These are phyloP conservation scores for Obba rivulosa DNA, from an alignment of 768 basidiomycete genomes.

Conservation along the genomic window DNA sequence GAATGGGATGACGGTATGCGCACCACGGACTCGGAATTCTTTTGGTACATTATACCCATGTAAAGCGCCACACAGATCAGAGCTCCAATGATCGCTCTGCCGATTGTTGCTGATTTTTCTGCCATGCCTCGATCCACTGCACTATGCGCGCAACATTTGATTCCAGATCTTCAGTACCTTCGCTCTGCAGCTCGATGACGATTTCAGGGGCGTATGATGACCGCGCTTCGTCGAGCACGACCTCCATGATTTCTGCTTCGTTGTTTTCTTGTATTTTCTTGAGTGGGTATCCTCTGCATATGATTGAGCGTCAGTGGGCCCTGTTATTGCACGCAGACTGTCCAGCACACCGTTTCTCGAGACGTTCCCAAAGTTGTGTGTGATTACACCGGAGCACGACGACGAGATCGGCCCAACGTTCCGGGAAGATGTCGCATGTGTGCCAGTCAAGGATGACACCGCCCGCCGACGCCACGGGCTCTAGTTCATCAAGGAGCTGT, in stretches of 20 bases:
- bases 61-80: neutral
- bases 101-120: constrained; percentile 17
- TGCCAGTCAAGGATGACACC: constrained; percentile 94
- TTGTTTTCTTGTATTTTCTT: constrained; percentile 99
- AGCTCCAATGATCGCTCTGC: constrained; percentile 4
- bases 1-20: neutral
- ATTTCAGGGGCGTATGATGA: constrained; percentile 83
- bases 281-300: constrained; percentile 68
- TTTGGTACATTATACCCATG: neutral
- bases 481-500: constrained; percentile 86
- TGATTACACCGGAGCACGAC: constrained; percentile 91
- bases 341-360: constrained; percentile 77
- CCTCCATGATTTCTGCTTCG: constrained; percentile 96
- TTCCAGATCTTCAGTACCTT: constrained; percentile 74
- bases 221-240: constrained; percentile 83
- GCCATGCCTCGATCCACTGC: constrained; percentile 84
- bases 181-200: constrained; percentile 79
- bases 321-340: neutral
- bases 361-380: constrained; percentile 77
- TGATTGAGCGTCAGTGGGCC: neutral
- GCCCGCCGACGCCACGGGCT: constrained; percentile 60
- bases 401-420: constrained; percentile 94
- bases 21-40: neutral
- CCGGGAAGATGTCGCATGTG: constrained; percentile 89
- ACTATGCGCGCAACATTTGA: constrained; percentile 82